A percentile compares a stretch with the other conserved stretches of the same genome.
Conservation (phyloP, 2,329 filamentous ascomycete species). For the Aspergillus nomiae region DNA sequence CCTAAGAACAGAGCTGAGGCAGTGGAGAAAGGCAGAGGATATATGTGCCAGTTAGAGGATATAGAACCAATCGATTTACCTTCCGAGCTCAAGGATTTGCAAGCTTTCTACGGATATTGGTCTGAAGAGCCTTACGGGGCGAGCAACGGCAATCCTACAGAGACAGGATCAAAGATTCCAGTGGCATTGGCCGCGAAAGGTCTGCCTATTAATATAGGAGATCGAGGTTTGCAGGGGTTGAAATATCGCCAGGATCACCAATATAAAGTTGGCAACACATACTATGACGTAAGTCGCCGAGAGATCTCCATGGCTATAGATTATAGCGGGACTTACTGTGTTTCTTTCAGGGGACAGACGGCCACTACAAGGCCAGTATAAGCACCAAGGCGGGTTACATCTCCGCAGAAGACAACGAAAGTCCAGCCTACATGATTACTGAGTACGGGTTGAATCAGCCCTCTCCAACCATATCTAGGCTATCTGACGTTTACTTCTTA, state of each 20-base stretch:
- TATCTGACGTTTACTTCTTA: neutral
- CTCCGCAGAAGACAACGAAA: neutral
- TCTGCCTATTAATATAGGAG: neutral
- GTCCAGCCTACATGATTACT: neutral
- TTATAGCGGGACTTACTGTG: neutral
- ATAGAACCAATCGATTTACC: neutral
- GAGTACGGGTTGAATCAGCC: rapidly evolving
- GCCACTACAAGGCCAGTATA: neutral
- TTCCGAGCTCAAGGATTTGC: neutral
- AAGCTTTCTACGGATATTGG: neutral
- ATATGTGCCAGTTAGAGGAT: neutral
- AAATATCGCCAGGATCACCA: rapidly evolving
- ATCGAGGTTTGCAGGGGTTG: neutral
- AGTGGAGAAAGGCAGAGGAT: neutral
- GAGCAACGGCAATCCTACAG: neutral
- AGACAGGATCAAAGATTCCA: neutral
- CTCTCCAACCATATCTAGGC: neutral
- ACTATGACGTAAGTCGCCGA: too few relatives aligned
- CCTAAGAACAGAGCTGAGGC: neutral
- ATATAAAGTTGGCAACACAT: too few relatives aligned
- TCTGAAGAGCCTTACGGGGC: neutral
- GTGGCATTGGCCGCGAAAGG: neutral
- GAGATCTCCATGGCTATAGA: rapidly evolving
- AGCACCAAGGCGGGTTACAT: neutral
- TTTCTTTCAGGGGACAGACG: neutral